Conservation (phyloP, 1,139 yeast genomes). For the Suhomyces taliae region DNA sequence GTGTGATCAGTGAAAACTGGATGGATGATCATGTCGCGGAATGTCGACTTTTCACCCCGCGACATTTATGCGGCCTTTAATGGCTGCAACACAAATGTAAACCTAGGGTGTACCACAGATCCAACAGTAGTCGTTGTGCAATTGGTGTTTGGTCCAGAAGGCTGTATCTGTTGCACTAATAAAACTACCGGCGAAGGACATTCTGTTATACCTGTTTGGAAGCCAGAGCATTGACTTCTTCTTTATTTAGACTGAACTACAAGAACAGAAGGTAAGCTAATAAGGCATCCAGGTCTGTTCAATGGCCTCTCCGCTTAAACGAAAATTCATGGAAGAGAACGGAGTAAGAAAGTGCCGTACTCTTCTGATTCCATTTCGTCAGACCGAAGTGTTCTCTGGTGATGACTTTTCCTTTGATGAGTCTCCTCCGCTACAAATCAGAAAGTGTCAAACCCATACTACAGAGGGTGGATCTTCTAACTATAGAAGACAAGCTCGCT, state of each 20-base stretch:
- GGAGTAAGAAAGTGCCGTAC: background rate
- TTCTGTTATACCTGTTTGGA: too few relatives aligned
- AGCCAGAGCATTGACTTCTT: too few relatives aligned
- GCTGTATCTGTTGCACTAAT: too few relatives aligned
- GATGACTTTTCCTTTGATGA: background rate
- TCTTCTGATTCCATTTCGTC: background rate
- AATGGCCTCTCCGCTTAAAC: background rate
- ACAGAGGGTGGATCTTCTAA: too few relatives aligned
- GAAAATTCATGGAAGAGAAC: background rate
- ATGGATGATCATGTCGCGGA: background rate
- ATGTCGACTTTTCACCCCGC: background rate
- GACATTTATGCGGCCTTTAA: background rate
- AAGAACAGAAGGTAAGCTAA: background rate
- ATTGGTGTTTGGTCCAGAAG: too few relatives aligned
- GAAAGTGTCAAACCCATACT: background rate
- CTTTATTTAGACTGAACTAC: too few relatives aligned
- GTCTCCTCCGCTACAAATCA: background rate
- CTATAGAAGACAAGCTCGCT: too few relatives aligned
- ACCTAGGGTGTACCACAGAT: background rate
- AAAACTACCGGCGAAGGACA: too few relatives aligned
- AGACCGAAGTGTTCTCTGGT: background rate
- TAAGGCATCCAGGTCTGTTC: background rate
- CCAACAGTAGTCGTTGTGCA: background rate
- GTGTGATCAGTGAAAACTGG: too few relatives aligned
- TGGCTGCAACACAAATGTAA: slow-evolving; percentile 9